Percentiles rank a stretch among this genome's conserved stretches.
Conservation (phyloP, 2,329 filamentous ascomycete genomes). For the Aspergillus latus region DNA sequence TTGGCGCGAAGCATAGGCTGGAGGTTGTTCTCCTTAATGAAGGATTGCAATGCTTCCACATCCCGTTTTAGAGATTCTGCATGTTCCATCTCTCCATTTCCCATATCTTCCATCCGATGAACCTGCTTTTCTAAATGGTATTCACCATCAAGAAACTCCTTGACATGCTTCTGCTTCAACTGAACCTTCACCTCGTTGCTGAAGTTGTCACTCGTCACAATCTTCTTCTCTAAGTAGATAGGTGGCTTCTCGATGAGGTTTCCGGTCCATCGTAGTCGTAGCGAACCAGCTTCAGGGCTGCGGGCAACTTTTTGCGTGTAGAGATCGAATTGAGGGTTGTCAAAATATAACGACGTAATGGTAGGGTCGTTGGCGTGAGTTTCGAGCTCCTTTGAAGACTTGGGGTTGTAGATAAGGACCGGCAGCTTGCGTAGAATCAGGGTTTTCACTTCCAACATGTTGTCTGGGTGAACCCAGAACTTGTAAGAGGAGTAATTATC, state of each 20-base stretch:
- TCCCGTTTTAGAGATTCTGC: slow-evolving; percentile 69
- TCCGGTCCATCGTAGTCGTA: slow-evolving; percentile 90
- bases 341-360: slow-evolving; percentile 94
- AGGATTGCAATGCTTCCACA: slow-evolving; percentile 74
- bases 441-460: slow-evolving; percentile 95
- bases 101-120: slow-evolving; percentile 76
- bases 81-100: slow-evolving; percentile 65
- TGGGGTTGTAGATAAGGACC: slow-evolving; percentile 88
- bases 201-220: slow-evolving; percentile 70
- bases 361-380: slow-evolving; percentile 76
- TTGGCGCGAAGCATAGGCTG: slow-evolving; percentile 87
- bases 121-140: slow-evolving; percentile 92
- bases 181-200: slow-evolving; percentile 77
- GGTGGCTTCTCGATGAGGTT: slow-evolving; percentile 75
- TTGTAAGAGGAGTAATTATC: slow-evolving; percentile 84
- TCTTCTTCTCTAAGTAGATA: slow-evolving; percentile 87
- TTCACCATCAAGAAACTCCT: slow-evolving; percentile 79
- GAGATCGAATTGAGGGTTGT: slow-evolving; percentile 79
- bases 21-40: slow-evolving; percentile 73
- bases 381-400: slow-evolving; percentile 77
- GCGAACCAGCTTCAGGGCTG: slow-evolving; percentile 71
- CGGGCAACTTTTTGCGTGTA: slow-evolving; percentile 83
- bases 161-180: slow-evolving; percentile 93
- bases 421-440: slow-evolving; percentile 88
- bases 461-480: slow-evolving; percentile 96